Base-by-base conservation (phyloP, 306 rosid species). In the Abrus pulchellus region DNA sequence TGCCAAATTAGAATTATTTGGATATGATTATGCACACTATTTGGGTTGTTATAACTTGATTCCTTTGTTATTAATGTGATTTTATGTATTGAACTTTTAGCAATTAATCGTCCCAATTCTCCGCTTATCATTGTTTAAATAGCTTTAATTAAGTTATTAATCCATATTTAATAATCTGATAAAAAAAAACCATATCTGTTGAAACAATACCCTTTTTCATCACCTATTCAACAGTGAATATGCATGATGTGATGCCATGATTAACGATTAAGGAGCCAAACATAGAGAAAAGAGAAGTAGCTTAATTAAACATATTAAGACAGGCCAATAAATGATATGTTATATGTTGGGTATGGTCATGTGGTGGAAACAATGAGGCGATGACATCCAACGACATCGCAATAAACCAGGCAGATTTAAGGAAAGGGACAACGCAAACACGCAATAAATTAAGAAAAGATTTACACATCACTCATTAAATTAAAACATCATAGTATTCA, bases 401-500 rank as follows among this genome's bases (percentile, higher is more conserved):
- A 68, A 68, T 10, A 44, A 56, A 43, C 13, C 3, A 67, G 20
- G 48, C 57, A 41, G 12, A 66, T 36, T 50, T 3, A 45, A 5
- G 3, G 32, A 7, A 34, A 52, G 67, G 28, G 12, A 53, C 20
- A 66, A 20, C 7, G 61, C 13, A 29, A 45, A 45, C 41, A n/a
- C 47, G n/a, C 34, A 13, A 34, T 20, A 45, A 43, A 54, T 68
- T 29, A 79, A 61, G 72, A 41, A 83, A 20, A 34, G 1, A 27
- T 44, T n/a, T 76, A 40, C 68, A 12, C 55, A 64, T 59, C 52
- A 47, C 54, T 45, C 4, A 3, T 14, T 67, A 60, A 79, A 52
- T 12, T 13, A 55, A 83, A 77, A 72, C 12, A 72, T 28, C 80
- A 65, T 43, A 69, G 29, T 11, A 77, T 71, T 71, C 75, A 63